Conservation (phyloP, 2,329 filamentous ascomycete species). For the Arthrobotrys sinensis region DNA sequence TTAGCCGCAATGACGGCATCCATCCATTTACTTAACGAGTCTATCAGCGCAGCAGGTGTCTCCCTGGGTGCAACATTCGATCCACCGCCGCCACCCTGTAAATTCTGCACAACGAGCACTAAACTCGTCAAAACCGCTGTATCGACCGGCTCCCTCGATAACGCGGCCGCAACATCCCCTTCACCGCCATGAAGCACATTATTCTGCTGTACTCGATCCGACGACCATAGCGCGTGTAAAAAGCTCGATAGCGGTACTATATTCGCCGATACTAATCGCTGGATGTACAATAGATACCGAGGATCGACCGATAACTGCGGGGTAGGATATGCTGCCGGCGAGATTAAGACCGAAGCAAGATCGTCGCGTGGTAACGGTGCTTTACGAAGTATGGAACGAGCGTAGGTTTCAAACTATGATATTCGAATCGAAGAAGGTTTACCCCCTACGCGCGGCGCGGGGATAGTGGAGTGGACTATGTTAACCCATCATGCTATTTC, state of each 20-base stretch:
- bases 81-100: slow-evolving; percentile 39
- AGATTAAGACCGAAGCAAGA: slow-evolving; percentile 75
- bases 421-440: neutral
- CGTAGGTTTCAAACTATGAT: slow-evolving; percentile 71
- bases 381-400: slow-evolving; percentile 71
- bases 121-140: slow-evolving; percentile 63
- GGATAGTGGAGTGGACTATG: slow-evolving; percentile 17
- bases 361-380: slow-evolving; percentile 71
- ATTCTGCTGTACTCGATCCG: slow-evolving; percentile 53
- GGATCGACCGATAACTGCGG: slow-evolving; percentile 72
- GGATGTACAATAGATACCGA: slow-evolving; percentile 74
- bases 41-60: slow-evolving; percentile 60
- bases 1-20: slow-evolving; percentile 62
- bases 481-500: slow-evolving; percentile 49
- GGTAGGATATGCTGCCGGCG: slow-evolving; percentile 69
- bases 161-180: slow-evolving; percentile 39
- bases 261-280: slow-evolving; percentile 72
- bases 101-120: slow-evolving; percentile 60
- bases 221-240: slow-evolving; percentile 73
- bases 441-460: neutral
- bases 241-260: slow-evolving; percentile 73
- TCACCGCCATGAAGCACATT: slow-evolving; percentile 39
- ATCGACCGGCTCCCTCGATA: slow-evolving; percentile 62
- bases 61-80: slow-evolving; percentile 58
- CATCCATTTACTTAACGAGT: slow-evolving; percentile 64